These are phyloP conservation scores for Boletus rubropictus DNA, from an alignment of 768 basidiomycete genomes.

Conservation along the genomic window DNA sequence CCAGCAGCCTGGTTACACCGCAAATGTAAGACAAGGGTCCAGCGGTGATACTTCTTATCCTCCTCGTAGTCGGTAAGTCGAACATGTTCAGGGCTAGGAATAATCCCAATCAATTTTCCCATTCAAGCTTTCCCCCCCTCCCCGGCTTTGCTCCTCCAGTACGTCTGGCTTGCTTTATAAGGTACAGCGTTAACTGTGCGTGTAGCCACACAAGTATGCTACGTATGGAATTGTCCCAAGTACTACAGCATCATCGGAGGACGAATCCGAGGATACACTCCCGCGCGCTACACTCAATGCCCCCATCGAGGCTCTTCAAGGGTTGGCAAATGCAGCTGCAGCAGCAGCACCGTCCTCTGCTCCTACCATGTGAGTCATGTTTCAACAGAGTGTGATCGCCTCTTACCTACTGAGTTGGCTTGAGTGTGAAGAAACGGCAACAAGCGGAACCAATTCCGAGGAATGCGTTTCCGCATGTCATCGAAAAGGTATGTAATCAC, in stretches of 20 bases:
- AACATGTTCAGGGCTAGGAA: slow-evolving; percentile 19
- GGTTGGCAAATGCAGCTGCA: slow-evolving; percentile 90
- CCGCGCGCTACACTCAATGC: slow-evolving; percentile 81
- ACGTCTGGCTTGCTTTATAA: slow-evolving; percentile 25
- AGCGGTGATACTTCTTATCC: slow-evolving; percentile 25
- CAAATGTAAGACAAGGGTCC: slow-evolving; percentile 15
- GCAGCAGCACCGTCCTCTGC: slow-evolving; percentile 69
- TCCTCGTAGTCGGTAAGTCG: slow-evolving; percentile 30
- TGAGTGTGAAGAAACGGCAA: slow-evolving; percentile 71
- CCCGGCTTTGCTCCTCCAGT: slow-evolving; percentile 92
- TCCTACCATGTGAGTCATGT: slow-evolving; percentile 45
- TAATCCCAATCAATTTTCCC: slow-evolving; percentile 28
- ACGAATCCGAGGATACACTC: slow-evolving; percentile 86
- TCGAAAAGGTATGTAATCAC: slow-evolving; percentile 59
- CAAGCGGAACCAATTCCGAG: slow-evolving; percentile 76
- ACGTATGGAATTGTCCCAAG: slow-evolving; percentile 86
- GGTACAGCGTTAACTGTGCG: slow-evolving; percentile 12
- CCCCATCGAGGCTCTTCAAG: slow-evolving; percentile 91
- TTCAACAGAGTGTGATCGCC: not conserved
- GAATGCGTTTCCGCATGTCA: slow-evolving; percentile 84
- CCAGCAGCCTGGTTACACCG: slow-evolving; percentile 25
- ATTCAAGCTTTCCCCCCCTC: slow-evolving; percentile 67
- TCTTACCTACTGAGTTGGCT: slow-evolving; percentile 1
- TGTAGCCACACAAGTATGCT: slow-evolving; percentile 81
- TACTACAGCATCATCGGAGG: slow-evolving; percentile 80